Base-by-base conservation (phyloP, 352 stramenopile genomes). In the Thraustotheca clavata region DNA sequence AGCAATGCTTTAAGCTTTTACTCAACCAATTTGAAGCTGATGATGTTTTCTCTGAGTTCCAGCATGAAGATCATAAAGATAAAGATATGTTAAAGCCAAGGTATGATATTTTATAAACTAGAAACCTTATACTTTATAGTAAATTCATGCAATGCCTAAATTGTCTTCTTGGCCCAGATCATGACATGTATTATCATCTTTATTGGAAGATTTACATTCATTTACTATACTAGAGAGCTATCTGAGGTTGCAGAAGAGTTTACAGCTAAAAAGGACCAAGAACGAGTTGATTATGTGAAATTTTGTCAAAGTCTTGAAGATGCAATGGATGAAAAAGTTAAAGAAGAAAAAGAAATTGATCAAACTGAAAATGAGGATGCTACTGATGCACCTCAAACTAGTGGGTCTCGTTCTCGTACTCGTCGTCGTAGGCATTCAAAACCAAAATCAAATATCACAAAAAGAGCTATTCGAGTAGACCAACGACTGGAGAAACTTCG, bases 401-500 rank as follows among this genome's bases (percentile, higher is more conserved):
- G n/a, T n/a, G n/a, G n/a, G n/a, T n/a, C n/a, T n/a, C n/a, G n/a
- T n/a, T n/a, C n/a, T n/a, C n/a, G n/a, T n/a, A n/a, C n/a, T n/a
- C n/a, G n/a, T n/a, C 39, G 27, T 24, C 39, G 39, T 4, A n/a
- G 39, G 26, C 49, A 62, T 24, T 41, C 22, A 9, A 36, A 32
- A 14, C 7, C 16, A 26, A 57, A 71, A 4, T 35, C 34, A 9
- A 54, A 62, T 39, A 35, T 52, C 0, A 49, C 49, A n/a, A 61
- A 72, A 1, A 57, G 24, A 3, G 55, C 20, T 12, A 82, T 88
- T 27, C 76, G 75, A 3, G 67, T 86, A 0, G 77, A 86, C 39
- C 65, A 69, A 16, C 73, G 76, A 11, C 50, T 88, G 3, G 77
- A 87, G 50, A 71, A 68, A 0, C 79, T 87, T 49, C 70, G 76